Base-by-base conservation (phyloP, 164 flowering plant genomes). In the Vitis rupestris region DNA sequence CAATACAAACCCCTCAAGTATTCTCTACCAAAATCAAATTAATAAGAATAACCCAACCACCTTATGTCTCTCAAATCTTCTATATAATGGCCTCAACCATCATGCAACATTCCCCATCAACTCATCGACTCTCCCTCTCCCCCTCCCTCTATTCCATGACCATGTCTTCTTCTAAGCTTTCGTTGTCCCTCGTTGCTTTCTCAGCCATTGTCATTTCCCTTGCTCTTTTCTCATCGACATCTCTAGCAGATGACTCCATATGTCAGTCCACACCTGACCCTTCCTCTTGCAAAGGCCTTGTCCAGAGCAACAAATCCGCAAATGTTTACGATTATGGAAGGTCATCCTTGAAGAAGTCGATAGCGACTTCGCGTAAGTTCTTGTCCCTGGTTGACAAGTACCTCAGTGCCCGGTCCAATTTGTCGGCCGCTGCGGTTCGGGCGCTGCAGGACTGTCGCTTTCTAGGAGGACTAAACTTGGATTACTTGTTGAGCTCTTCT, bases 361-460 rank as follows among this genome's bases (percentile, higher is more conserved):
- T 83, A n/a, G 78, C 84, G n/a, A 49, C 76, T 1, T 77, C 88
- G 9, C 59, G 54, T 0, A 79, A 79, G 16, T 83, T 86, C 73
- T 14, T 70, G 6, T n/a, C 61, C 16, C 11, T 83, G 11, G 69
- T 86, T 10, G 64, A 83, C 12, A 71, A 67, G 2, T 73, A 84
- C 55, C 82, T 87, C 10, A 19, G 30, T 0, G 47, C 27, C 17
- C 16, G 67, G 15, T 65, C 75, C 9, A 1, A 31, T 9, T 66
- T 88, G 48, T 74, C 90, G 4, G 48, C 14, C 9, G 1, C 82
- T 0, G 82, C 86, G 0, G 10, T 81, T 13, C 76, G 87, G 0
- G 88, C 93, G 2, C 79, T 88, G 0, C 67, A 85, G 19, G 93
- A 87, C 65, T 88, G 93, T 68, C 61, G n/a, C 9, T 52, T 63